Conservation (phyloP, 352 stramenopile genomes). For the Pelagophyceae sp. region DNA sequence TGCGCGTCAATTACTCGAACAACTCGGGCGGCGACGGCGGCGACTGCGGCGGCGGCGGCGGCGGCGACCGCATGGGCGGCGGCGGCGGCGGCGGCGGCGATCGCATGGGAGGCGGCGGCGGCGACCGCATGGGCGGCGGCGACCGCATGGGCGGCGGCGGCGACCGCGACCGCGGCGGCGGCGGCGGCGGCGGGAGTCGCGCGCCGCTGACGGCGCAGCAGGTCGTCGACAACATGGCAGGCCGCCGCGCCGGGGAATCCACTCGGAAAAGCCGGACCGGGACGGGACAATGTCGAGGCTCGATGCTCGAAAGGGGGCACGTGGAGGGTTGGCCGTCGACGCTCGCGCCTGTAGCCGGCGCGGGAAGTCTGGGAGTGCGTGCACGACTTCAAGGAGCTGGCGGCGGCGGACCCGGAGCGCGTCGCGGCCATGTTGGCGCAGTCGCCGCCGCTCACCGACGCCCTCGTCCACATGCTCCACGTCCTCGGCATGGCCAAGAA, state of each 20-base stretch:
- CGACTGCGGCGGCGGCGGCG: background rate
- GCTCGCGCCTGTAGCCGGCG: no score
- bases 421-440: background rate
- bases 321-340: no score
- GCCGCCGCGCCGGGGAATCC: no score
- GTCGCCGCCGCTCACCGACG: background rate
- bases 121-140: no score
- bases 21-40: slow-evolving; percentile 8
- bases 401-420: background rate
- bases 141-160: background rate
- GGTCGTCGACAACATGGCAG: background rate
- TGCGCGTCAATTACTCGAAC: slow-evolving; percentile 21
- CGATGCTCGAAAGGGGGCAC: no score
- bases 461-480: background rate
- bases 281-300: no score
- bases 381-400: background rate
- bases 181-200: background rate
- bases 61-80: background rate
- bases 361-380: slow-evolving; percentile 12
- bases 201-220: background rate
- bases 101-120: background rate
- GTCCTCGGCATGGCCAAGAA: background rate
- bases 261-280: no score
- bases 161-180: no score
- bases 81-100: no score